These are phyloP conservation scores for Nepenthes alata DNA, from an alignment of 179 eudicot genomes.

Conservation along the genomic window DNA sequence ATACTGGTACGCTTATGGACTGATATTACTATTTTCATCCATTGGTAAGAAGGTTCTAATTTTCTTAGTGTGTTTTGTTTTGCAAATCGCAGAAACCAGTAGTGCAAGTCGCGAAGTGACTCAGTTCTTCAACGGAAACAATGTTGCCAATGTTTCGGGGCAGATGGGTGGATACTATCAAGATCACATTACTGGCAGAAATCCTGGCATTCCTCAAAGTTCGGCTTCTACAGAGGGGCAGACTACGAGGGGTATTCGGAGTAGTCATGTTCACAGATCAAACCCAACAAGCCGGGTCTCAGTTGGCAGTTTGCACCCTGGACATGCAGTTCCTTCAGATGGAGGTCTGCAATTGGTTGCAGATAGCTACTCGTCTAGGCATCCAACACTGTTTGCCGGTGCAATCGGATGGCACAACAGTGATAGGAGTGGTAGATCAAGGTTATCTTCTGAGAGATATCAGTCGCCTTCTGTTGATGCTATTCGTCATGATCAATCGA, in stretches of 20 bases:
- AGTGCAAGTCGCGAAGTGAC: conserved; percentile 31
- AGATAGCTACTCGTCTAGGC: conserved; percentile 49
- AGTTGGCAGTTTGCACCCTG: conserved; percentile 32
- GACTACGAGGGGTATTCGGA: conserved; percentile 1
- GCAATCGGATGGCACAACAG: conserved; percentile 38
- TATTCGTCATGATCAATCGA: conserved; percentile 32
- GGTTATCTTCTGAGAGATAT: conserved; percentile 52
- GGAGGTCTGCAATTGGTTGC: conserved; percentile 39
- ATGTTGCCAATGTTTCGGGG: conserved; percentile 25
- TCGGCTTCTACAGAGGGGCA: conserved; percentile 35
- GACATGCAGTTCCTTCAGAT: conserved; percentile 34
- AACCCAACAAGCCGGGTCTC: conserved; percentile 37
- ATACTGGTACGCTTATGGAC: too few relatives aligned
- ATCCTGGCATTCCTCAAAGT: conserved; percentile 35
- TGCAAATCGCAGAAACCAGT: conserved; percentile 27
- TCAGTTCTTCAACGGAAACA: conserved; percentile 36
- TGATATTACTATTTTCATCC: too few relatives aligned
- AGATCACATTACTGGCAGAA: conserved; percentile 32
- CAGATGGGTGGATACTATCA: conserved; percentile 49
- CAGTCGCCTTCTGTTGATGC: conserved; percentile 38
- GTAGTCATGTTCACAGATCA: conserved; percentile 40
- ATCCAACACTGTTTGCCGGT: conserved; percentile 41
- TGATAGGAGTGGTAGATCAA: conserved; percentile 54
- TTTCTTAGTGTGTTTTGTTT: neutral
- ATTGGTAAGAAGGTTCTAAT: neutral